These are phyloP conservation scores for Candida quercuum DNA, from an alignment of 805 yeast species.

Conservation along the genomic window DNA sequence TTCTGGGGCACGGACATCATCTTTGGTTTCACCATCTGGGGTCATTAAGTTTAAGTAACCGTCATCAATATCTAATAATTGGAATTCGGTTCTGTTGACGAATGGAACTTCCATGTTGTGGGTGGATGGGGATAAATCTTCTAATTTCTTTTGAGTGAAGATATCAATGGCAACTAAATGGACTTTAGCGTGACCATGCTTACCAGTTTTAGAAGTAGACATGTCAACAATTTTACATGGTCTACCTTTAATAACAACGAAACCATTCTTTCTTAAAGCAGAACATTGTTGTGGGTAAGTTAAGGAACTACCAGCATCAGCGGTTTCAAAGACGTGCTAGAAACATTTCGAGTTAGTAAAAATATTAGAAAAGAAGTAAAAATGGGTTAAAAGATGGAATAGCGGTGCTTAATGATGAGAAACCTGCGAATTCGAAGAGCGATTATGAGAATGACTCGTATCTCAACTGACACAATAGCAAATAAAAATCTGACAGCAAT, in stretches of 20 bases:
- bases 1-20: slow-evolving; percentile 97
- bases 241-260: slow-evolving; percentile 97
- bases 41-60: slow-evolving; percentile 97
- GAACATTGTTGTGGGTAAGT: slow-evolving; percentile 99
- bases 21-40: slow-evolving; percentile 97
- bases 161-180: slow-evolving; percentile 98
- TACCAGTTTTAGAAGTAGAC: slow-evolving; percentile 99
- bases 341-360: slow-evolving; percentile 7
- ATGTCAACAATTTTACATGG: slow-evolving; percentile 99
- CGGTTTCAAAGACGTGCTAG: slow-evolving; percentile 93
- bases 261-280: slow-evolving; percentile 99
- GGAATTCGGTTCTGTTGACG: slow-evolving; percentile 93
- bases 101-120: slow-evolving; percentile 99
- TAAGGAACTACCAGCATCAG: slow-evolving; percentile 97
- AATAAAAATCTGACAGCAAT: too few relatives aligned
- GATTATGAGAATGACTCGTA: too few relatives aligned
- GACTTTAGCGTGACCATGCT: slow-evolving; percentile 99
- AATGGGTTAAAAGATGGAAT: background rate
- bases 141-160: slow-evolving; percentile 98
- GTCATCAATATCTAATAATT: slow-evolving; percentile 96
- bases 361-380: background rate
- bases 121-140: slow-evolving; percentile 99
- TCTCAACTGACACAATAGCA: too few relatives aligned
- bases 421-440: too few relatives aligned
- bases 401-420: too few relatives aligned